Percentiles rank a stretch among this genome's conserved stretches.
Conservation (phyloP, 371 early-diverging fungal species). For the Syncephalis plumigaleata region DNA sequence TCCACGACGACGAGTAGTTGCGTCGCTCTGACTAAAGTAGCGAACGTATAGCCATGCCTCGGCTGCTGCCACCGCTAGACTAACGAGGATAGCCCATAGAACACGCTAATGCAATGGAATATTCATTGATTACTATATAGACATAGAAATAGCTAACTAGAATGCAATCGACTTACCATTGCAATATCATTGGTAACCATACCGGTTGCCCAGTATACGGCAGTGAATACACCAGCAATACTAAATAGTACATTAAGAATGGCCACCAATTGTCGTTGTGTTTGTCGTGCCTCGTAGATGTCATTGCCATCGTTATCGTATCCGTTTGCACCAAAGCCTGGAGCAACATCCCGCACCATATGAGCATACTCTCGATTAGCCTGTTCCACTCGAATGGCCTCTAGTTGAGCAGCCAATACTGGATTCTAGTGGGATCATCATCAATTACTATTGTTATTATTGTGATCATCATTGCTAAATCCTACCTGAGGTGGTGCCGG, state of each 20-base stretch:
- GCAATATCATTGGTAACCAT: slow-evolving; percentile 34
- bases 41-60: slow-evolving; percentile 24
- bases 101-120: slow-evolving; percentile 19
- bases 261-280: slow-evolving; percentile 21
- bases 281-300: neutral
- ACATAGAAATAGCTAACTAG: neutral
- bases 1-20: no score
- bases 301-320: neutral
- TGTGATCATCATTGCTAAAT: neutral
- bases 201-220: slow-evolving; percentile 28
- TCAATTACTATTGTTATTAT: neutral
- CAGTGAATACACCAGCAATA: slow-evolving; percentile 38
- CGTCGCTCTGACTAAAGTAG: slow-evolving; percentile 7
- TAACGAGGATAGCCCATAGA: slow-evolving; percentile 24
- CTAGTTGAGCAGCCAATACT: slow-evolving; percentile 6
- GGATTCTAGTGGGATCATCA: slow-evolving; percentile 3
- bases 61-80: slow-evolving; percentile 31
- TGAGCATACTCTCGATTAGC: slow-evolving; percentile 9
- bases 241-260: slow-evolving; percentile 41
- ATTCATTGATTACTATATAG: neutral
- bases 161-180: slow-evolving; percentile 29
- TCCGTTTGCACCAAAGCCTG: slow-evolving; percentile 1
- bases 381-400: slow-evolving; percentile 7
- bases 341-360: slow-evolving; percentile 5
- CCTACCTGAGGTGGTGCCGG: neutral